Base-by-base conservation (phyloP, 2,329 filamentous ascomycete species). In the Phaeosphaeriaceae sp. region DNA sequence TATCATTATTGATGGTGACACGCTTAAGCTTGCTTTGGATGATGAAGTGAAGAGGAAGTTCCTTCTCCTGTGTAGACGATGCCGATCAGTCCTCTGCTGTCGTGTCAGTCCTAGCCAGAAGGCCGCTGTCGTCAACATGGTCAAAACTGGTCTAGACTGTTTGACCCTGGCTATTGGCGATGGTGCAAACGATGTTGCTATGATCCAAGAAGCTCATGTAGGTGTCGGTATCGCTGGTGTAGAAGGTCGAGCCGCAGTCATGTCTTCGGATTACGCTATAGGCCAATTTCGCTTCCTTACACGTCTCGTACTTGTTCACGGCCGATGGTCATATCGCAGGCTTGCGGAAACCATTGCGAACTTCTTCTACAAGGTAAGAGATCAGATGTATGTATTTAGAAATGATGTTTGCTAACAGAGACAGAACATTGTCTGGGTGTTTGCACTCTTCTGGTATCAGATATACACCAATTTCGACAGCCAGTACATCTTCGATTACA, bases 91-190 rank as follows among this genome's bases (percentile, higher is more conserved):
- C 41, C 84, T 99, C 21, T 99, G 95, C 77, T 99, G 94, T 73
- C 89, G 94, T 81, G 94, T 99, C 68, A 96, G 92, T 67, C 94
- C 94, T 17, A 90, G 91, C 30, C 94, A 99, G 70, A 99, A 99
- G 74, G 95, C 94, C 44, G 88, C 93, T n/a, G 94, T 99, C 32
- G 94, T 97, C 43, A 83, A 87, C 52, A 90, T 99, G 86, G 95
- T 99, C 58, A 97, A 97, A 79, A 87, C 87, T 54, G 93, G 94
- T 18, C 79, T 99, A 35, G 91, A 97, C 70, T 92, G 97, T 67
- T 96, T 99, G 86, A 97, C 94, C 1, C 81, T 96, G 11, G 90
- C 91, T 8, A 93, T 96, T 58, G 91, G 91, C 11, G 91, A 96
- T 66, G 91, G 91, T 32, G 90, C 91, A 50, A 96, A 96, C 68